phyloP scores from a whole-genome alignment of 768 basidiomycete species.

The Boletus patriciae region DNA sequence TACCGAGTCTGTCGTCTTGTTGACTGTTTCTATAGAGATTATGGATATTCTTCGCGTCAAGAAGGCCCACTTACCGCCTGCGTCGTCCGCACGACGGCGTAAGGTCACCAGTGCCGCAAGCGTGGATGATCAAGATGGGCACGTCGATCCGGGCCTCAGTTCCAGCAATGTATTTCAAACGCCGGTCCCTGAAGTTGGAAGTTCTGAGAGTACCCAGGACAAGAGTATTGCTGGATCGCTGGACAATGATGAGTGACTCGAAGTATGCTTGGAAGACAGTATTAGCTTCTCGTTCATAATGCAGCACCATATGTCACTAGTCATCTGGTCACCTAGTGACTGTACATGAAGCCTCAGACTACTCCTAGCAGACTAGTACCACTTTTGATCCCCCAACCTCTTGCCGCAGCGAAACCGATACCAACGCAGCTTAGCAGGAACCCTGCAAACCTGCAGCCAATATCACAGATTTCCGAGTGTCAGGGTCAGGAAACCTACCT shows the following conservation, averaged over 20 bases:
- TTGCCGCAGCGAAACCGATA: conserved; percentile 73
- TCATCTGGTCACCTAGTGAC: background rate
- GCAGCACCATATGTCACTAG: background rate
- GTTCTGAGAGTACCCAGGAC: conserved; percentile 16
- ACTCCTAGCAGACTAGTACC: conserved; percentile 70
- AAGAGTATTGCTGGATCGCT: conserved; percentile 15
- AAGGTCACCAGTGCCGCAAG: conserved; percentile 54
- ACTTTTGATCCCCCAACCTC: conserved; percentile 65
- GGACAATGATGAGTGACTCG: conserved; percentile 19
- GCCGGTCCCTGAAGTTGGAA: conserved; percentile 12
- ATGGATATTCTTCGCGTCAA: conserved; percentile 78
- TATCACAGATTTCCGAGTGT: background rate
- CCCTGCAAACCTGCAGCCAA: conserved; percentile 63
- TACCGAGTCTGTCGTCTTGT: conserved; percentile 2
- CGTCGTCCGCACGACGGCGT: conserved; percentile 41
- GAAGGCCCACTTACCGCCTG: conserved; percentile 57
- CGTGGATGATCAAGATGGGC: conserved; percentile 42
- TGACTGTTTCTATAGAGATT: conserved; percentile 51
- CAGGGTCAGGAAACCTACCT: conserved; percentile 45
- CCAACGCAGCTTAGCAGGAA: conserved; percentile 80
- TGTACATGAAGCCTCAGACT: conserved; percentile 35
- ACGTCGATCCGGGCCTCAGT: conserved; percentile 22
- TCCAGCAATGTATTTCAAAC: conserved; percentile 29
- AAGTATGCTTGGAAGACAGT: background rate
- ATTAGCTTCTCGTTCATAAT: conserved; percentile 4